phyloP scores from a whole-genome alignment of 2,329 filamentous ascomycete species.

The Thermothelomyces thermophilus region DNA sequence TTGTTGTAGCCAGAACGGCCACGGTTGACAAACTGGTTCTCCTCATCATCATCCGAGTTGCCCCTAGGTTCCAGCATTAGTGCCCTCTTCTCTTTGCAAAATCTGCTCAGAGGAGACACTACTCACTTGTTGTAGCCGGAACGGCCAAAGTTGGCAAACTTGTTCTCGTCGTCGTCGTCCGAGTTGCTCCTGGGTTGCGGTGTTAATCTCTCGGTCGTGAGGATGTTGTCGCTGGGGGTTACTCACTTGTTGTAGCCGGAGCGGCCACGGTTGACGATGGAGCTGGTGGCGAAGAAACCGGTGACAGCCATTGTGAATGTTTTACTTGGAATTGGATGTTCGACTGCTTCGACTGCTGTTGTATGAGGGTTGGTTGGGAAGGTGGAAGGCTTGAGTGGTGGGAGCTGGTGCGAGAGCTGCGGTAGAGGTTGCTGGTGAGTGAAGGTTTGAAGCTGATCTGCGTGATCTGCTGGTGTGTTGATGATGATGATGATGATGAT shows the following conservation, averaged over 20 bases:
- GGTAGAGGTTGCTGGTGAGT: neutral
- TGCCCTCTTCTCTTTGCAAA: too few relatives aligned
- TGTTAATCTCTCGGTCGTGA: constrained; percentile 4
- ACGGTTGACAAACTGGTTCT: constrained; percentile 27
- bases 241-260: constrained; percentile 41
- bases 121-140: constrained; percentile 40
- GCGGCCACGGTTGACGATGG: constrained; percentile 32
- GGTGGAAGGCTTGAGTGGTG: constrained; percentile 4
- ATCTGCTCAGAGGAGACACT: too few relatives aligned
- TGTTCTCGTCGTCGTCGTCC: constrained; percentile 29
- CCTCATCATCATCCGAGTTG: constrained; percentile 27
- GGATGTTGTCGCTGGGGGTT: neutral
- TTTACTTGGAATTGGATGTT: constrained; percentile 6
- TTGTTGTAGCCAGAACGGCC: constrained; percentile 40
- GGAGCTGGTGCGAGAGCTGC: neutral
- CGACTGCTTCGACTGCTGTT: constrained; percentile 5
- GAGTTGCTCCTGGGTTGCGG: constrained; percentile 20
- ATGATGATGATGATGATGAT: constrained; percentile 21
- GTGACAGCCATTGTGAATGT: constrained; percentile 26
- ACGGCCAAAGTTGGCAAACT: constrained; percentile 26
- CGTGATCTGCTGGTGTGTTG: neutral
- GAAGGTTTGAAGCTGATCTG: constrained; percentile 4
- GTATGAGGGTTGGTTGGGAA: constrained; percentile 1
- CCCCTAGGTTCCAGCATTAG: constrained; percentile 18
- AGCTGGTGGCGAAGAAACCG: constrained; percentile 20